These are phyloP conservation scores for Tetradesmus lagerheimii DNA, from an alignment of 139 green algal genomes.

Conservation along the genomic window DNA sequence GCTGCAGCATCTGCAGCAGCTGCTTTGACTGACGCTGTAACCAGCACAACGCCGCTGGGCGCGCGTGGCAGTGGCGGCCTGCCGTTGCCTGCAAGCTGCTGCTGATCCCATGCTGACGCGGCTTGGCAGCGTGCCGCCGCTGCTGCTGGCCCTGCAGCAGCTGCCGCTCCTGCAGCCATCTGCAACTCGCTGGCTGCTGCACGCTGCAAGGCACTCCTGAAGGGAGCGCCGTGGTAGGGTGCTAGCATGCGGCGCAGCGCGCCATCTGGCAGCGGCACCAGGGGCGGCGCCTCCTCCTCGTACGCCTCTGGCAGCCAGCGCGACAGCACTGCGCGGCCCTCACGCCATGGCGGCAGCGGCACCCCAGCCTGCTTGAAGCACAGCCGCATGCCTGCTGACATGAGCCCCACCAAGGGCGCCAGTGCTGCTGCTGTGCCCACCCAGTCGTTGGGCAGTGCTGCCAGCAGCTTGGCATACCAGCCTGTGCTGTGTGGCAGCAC, in stretches of 20 bases:
- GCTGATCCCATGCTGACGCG: background rate
- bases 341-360: constrained; percentile 45
- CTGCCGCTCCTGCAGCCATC: background rate
- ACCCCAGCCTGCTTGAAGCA: constrained; percentile 29
- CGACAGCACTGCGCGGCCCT: constrained; percentile 31
- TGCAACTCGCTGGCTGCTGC: background rate
- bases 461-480: constrained; percentile 46
- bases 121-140: background rate
- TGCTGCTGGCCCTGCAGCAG: background rate
- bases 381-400: constrained; percentile 37
- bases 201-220: constrained; percentile 10
- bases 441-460: constrained; percentile 41
- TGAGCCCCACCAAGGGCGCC: background rate
- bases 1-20: background rate
- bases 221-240: constrained; percentile 38
- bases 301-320: constrained; percentile 20
- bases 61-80: constrained; percentile 14
- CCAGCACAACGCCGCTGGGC: background rate
- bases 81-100: background rate
- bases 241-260: constrained; percentile 33
- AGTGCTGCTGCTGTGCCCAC: constrained; percentile 27
- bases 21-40: background rate
- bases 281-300: constrained; percentile 19
- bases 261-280: constrained; percentile 32
- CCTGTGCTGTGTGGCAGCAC: background rate